A percentile compares a stretch with the other conserved stretches of the same genome.
These are phyloP conservation scores for Tubosaeta sp. DNA, from an alignment of 768 basidiomycete species.

Conservation along the genomic window DNA sequence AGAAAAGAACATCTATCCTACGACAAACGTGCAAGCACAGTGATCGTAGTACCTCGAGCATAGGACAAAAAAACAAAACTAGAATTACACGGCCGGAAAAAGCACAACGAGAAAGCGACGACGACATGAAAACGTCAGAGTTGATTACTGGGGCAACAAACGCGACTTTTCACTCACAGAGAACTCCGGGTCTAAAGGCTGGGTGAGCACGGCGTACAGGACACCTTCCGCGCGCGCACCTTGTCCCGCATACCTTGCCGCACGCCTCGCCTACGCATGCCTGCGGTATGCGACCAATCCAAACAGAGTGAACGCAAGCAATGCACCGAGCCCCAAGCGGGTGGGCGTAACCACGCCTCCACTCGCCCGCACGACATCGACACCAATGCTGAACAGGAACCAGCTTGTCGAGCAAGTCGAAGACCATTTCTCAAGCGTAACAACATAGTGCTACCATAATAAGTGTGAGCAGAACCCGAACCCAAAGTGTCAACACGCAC, in stretches of 20 bases:
- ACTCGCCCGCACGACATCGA: conserved; percentile 1
- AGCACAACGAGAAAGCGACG: neutral
- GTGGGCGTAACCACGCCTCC: neutral
- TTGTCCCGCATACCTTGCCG: conserved; percentile 7
- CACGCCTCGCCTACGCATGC: conserved; percentile 6
- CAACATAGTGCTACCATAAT: conserved; percentile 31
- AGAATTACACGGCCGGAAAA: neutral
- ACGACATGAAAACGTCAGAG: neutral
- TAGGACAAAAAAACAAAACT: neutral
- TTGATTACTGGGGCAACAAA: no score
- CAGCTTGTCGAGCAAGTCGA: conserved; percentile 34
- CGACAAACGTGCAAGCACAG: no score
- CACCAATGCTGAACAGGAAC: conserved; percentile 17
- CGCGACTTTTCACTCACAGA: no score
- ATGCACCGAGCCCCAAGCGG: conserved; percentile 1
- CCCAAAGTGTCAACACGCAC: conserved; percentile 33
- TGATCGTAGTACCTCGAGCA: no score
- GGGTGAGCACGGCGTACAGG: neutral
- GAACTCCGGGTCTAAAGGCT: no score
- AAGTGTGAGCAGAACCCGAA: neutral
- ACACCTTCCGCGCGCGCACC: conserved; percentile 2
- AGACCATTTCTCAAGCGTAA: conserved; percentile 38
- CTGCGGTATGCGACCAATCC: conserved; percentile 12
- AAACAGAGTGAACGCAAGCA: conserved; percentile 14
- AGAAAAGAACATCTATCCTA: no score